Evolutionary conservation across 2,329 filamentous ascomycete species (phyloP), one percentile per base, ranked within the genome.

Genomic region (Apiospora aurea): DNA sequence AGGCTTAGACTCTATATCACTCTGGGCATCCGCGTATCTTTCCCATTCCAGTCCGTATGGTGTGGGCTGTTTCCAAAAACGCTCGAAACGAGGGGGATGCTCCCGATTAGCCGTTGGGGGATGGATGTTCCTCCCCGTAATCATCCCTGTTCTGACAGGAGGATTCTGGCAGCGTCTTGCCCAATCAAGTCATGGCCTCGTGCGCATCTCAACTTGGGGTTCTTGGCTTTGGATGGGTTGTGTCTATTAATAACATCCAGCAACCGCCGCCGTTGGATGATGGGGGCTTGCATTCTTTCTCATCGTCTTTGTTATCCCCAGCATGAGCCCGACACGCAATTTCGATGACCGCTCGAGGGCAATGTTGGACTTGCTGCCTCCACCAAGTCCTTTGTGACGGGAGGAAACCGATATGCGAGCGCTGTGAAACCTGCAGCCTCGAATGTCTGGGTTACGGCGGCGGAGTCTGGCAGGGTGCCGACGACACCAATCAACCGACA

Each of bases 281-380:
- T 29, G 6, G 8, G 34, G 34, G 18, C 16, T 61, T 38, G 29
- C 29, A 18, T 8, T 38, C 53, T 38, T 34, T 61, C 53, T 18
- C 53, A 61, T 57, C 53, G 38, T 57, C 49, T 41, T 21, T 64
- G n/a, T 24, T 24, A 11, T 47, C 10, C 43, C 26, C 70, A 61
- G 61, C 18, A 73, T 71, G 72, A 70, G 51, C 66, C 41, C 66
- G 49, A 64, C 67, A 43, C 41, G 69, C 57, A 57, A 18, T 66
- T 66, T 64, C 72, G 53, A 73, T 73, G 72, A 34, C 18, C 38
- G 46, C 70, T 41, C 66, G 69, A 72, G 66, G 26, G 41, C 71
- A 71, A 71, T 73, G 70, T 67, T 71, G 72, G 72, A 70, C 67
- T 38, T 73, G 70, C 67, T 64, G 67, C 53, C 44, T 70, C 64